Evolutionary conservation across 306 rosid genomes (phyloP), one percentile per base, ranked within the genome.

Genomic region (Rubus idaeus): DNA sequence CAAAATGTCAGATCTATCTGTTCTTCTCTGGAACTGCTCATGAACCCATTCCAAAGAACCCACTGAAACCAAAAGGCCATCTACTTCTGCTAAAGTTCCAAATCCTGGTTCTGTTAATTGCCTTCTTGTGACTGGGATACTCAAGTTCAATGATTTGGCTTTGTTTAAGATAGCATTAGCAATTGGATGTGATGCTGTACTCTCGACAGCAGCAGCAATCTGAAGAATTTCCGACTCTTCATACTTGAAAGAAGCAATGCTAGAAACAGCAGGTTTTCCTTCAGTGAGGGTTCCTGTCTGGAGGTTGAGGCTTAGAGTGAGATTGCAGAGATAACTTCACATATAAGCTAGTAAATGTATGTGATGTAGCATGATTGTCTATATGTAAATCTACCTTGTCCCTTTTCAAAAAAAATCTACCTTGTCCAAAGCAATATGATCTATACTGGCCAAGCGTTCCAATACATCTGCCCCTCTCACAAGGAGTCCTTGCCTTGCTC

Each of bases 271-370:
- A 51, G 99, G 99, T 78, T 92, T 95, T 87, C 99, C 98, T 86
- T 88, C 89, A 61, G 99, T 92, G 78, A 95, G 93, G 72, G 99
- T 95, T 79, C 99, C 99, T 49, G 99, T 95, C 99, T 95, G 97
- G 82, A 84, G 76, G 71, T 74, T 68, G 45, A 79, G 82, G 74
- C 57, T 71, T 39, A 58, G 66, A 70, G 84, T 77, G 67, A 82
- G 86, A 62, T 76, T 69, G 61, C 49, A 75, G 68, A 45, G 8
- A 75, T 16, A 39, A 41, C 13, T 57, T 65, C 14, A 41, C 41
- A 55, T 8, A 55, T 4, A 42, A 65, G 66, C 62, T 51, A 74
- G 41, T 65, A 35, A 37, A 7, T 30, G 76, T 30, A 53, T 64
- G 64, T 37, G n/a, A 67, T 41, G 35, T 56, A 42, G 68, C 26